A percentile compares a stretch with the other conserved stretches of the same genome.
Conservation (phyloP, 192 early-diverging fungal genomes). For the Podochytrium sp. region DNA sequence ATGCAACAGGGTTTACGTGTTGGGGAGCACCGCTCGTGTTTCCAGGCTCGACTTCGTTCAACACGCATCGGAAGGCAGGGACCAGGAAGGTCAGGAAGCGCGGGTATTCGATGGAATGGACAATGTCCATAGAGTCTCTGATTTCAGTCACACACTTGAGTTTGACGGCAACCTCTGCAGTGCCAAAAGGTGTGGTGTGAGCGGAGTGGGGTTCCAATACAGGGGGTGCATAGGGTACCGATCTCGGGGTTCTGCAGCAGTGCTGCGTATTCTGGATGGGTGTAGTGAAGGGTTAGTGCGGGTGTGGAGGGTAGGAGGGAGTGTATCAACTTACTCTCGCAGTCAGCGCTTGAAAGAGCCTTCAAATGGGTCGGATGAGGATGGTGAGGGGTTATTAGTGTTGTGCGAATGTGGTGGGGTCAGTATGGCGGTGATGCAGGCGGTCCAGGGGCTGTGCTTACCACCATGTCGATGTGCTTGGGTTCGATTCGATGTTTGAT, state of each 20-base stretch:
- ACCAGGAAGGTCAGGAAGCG: conserved; percentile 77
- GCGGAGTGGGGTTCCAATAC: not conserved
- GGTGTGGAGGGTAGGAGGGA: not conserved
- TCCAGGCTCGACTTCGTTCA: conserved; percentile 60
- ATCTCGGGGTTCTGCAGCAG: not conserved
- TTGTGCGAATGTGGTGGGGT: too few relatives aligned
- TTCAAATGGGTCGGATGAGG: not conserved
- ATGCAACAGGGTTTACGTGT: conserved; percentile 56
- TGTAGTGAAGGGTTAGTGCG: not conserved
- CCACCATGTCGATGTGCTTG: not conserved
- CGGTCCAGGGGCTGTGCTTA: not conserved
- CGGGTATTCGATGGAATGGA: conserved; percentile 84
- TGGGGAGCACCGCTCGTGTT: conserved; percentile 76
- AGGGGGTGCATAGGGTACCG: not conserved
- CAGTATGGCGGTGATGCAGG: too few relatives aligned
- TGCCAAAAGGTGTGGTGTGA: not conserved
- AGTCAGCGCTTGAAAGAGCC: not conserved
- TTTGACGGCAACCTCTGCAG: conserved; percentile 71
- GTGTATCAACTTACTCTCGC: not conserved
- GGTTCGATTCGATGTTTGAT: not conserved
- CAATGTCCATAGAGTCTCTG: conserved; percentile 87
- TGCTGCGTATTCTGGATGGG: not conserved
- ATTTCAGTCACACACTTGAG: conserved; percentile 83
- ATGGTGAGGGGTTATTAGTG: not conserved
- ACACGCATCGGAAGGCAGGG: conserved; percentile 80